Conservation (phyloP, 1,139 yeast species). For the Debaryomyces singareniensis region DNA sequence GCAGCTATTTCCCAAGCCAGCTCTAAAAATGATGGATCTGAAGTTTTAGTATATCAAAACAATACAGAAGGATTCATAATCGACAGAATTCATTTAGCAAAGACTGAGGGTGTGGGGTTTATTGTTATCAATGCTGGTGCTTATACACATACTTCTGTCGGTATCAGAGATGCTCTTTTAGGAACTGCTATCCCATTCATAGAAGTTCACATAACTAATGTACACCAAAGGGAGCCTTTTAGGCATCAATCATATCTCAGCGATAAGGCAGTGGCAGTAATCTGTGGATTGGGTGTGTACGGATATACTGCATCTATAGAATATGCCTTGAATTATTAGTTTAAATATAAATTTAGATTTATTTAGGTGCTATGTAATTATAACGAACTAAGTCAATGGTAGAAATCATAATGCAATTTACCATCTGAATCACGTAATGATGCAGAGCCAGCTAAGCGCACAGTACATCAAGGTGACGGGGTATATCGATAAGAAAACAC, state of each 20-base stretch:
- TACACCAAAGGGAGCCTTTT: constrained; percentile 44
- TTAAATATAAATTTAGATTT: not conserved
- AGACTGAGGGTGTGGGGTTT: constrained; percentile 31
- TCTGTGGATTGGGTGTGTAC: constrained; percentile 42
- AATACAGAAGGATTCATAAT: constrained; percentile 44
- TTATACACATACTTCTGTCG: constrained; percentile 46
- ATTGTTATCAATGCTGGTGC: constrained; percentile 47
- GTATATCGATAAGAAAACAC: constrained; percentile 68
- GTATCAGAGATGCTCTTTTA: constrained; percentile 42
- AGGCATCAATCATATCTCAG: constrained; percentile 44
- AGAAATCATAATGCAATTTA: not conserved
- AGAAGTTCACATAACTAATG: constrained; percentile 45
- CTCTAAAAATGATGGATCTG: constrained; percentile 22
- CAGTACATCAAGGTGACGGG: constrained; percentile 76
- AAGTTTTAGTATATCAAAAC: constrained; percentile 29
- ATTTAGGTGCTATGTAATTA: not conserved
- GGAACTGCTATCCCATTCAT: constrained; percentile 44
- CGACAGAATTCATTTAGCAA: constrained; percentile 42
- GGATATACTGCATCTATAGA: constrained; percentile 46
- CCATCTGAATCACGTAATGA: constrained; percentile 38
- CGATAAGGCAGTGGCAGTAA: constrained; percentile 43
- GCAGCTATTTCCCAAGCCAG: constrained; percentile 33
- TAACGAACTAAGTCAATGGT: not conserved
- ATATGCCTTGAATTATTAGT: constrained; percentile 20
- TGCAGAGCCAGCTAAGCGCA: constrained; percentile 71